phyloP scores from a whole-genome alignment of 177 flowering plant species.

The Viscum album region DNA sequence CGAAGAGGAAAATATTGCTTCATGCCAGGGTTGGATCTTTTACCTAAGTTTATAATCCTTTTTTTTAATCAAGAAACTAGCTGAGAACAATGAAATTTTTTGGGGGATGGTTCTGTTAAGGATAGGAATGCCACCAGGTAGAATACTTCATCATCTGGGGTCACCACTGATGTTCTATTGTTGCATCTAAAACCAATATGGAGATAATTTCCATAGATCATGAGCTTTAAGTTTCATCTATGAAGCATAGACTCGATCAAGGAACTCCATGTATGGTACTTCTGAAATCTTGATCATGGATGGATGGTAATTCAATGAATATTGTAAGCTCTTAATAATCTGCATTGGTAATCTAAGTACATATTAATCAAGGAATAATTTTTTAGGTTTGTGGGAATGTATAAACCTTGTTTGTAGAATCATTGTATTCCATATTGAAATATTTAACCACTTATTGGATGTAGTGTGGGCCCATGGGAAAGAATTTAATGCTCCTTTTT shows the following conservation, averaged over 20 bases:
- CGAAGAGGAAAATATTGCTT: slow-evolving; percentile 79
- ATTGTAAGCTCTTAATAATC: slow-evolving; percentile 35
- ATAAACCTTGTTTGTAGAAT: slow-evolving; percentile 40
- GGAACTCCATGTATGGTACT: slow-evolving; percentile 56
- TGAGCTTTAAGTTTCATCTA: slow-evolving; percentile 35
- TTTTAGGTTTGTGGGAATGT: neutral
- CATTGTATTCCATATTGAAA: slow-evolving; percentile 39
- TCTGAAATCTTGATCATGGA: slow-evolving; percentile 52
- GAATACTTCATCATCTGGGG: slow-evolving; percentile 60
- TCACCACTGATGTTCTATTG: slow-evolving; percentile 48
- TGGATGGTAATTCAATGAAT: slow-evolving; percentile 41
- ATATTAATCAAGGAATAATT: neutral
- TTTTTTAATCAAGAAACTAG: slow-evolving; percentile 33
- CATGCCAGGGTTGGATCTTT: slow-evolving; percentile 24
- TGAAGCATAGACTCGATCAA: slow-evolving; percentile 53
- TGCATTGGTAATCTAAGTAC: slow-evolving; percentile 21
- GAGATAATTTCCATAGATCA: slow-evolving; percentile 54
- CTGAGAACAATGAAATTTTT: slow-evolving; percentile 39
- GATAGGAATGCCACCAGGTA: slow-evolving; percentile 57
- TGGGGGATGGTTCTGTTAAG: slow-evolving; percentile 49
- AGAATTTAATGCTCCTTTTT: slow-evolving; percentile 29
- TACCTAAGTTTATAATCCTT: slow-evolving; percentile 45
- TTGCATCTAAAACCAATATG: slow-evolving; percentile 43
- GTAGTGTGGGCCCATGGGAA: slow-evolving; percentile 29
- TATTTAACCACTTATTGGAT: slow-evolving; percentile 67